phyloP scores from a whole-genome alignment of 2,329 filamentous ascomycete genomes.

The Thielaviopsis musarum region DNA sequence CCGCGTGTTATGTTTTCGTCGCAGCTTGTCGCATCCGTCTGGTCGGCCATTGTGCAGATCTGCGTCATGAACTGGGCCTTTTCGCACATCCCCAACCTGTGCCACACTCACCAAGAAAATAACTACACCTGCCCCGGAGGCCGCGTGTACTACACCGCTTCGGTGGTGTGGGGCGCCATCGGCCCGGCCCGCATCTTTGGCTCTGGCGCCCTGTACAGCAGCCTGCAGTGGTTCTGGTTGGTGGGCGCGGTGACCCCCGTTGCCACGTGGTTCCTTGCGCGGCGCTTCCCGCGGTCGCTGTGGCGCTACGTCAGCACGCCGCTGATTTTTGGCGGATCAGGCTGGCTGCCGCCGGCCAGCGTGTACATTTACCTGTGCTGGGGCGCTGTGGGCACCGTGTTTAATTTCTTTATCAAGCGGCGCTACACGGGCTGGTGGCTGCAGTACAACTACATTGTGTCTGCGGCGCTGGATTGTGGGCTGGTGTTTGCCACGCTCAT shows the following conservation, averaged over 20 bases:
- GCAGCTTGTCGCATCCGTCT: slow-evolving; percentile 41
- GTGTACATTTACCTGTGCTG: slow-evolving; percentile 56
- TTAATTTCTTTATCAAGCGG: slow-evolving; percentile 51
- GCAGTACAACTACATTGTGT: slow-evolving; percentile 62
- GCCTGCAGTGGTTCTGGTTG: slow-evolving; percentile 55
- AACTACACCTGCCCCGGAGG: slow-evolving; percentile 40
- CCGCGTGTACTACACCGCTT: slow-evolving; percentile 48
- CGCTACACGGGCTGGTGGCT: slow-evolving; percentile 58
- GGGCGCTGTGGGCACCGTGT: slow-evolving; percentile 48
- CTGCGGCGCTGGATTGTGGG: slow-evolving; percentile 53
- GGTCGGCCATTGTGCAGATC: slow-evolving; percentile 45
- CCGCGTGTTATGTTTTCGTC: slow-evolving; percentile 45
- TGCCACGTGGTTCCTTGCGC: slow-evolving; percentile 44
- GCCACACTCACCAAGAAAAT: slow-evolving; percentile 33
- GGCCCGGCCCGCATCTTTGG: slow-evolving; percentile 56
- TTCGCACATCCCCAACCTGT: slow-evolving; percentile 44
- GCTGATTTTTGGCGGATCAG: slow-evolving; percentile 48
- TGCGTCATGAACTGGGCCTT: slow-evolving; percentile 50
- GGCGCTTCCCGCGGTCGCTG: slow-evolving; percentile 41
- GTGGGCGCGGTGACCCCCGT: slow-evolving; percentile 46
- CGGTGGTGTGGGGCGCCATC: slow-evolving; percentile 57
- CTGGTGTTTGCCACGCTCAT: slow-evolving; percentile 49
- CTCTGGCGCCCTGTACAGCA: slow-evolving; percentile 41
- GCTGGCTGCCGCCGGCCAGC: slow-evolving; percentile 50
- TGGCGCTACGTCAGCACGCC: slow-evolving; percentile 52